Percentiles rank a stretch among this genome's conserved stretches.
phyloP scores from a whole-genome alignment of 75 land plant genomes.

The Adiantum capillusveneris region DNA sequence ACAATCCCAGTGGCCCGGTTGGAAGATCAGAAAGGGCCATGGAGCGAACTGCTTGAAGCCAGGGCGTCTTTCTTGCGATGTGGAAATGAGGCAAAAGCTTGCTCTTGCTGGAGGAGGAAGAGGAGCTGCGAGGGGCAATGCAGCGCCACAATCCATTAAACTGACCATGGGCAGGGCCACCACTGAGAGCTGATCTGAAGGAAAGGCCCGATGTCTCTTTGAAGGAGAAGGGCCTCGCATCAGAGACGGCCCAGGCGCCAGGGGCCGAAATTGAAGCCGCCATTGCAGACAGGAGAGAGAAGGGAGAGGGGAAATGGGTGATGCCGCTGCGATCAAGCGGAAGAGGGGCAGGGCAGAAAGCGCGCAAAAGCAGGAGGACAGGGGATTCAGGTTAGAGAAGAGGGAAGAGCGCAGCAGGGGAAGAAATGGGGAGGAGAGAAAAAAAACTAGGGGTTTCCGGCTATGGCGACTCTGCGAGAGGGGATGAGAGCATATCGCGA shows the following conservation, averaged over 20 bases:
- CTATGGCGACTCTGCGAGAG: too few relatives aligned
- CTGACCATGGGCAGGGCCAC: background rate
- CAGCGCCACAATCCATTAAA: background rate
- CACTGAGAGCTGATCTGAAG: background rate
- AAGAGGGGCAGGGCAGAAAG: background rate
- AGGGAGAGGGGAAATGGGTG: background rate
- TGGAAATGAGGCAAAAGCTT: background rate
- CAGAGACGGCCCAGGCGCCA: too few relatives aligned
- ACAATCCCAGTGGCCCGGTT: constrained; percentile 78
- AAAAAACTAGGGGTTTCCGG: too few relatives aligned
- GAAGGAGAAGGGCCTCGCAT: background rate
- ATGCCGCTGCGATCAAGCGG: background rate
- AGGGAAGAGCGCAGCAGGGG: too few relatives aligned
- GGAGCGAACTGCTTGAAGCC: constrained; percentile 10
- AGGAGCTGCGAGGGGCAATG: background rate
- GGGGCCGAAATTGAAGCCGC: background rate
- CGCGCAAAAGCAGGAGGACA: background rate
- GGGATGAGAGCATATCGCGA: too few relatives aligned
- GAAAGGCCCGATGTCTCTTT: background rate
- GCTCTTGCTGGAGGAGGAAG: background rate
- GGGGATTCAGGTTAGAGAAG: too few relatives aligned
- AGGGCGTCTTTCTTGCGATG: constrained; percentile 12
- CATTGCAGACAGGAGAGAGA: background rate
- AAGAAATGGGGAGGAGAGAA: too few relatives aligned
- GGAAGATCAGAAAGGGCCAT: constrained; percentile 70